phyloP scores from a whole-genome alignment of 345 rosid genomes.

The Rubroshorea leprosula region DNA sequence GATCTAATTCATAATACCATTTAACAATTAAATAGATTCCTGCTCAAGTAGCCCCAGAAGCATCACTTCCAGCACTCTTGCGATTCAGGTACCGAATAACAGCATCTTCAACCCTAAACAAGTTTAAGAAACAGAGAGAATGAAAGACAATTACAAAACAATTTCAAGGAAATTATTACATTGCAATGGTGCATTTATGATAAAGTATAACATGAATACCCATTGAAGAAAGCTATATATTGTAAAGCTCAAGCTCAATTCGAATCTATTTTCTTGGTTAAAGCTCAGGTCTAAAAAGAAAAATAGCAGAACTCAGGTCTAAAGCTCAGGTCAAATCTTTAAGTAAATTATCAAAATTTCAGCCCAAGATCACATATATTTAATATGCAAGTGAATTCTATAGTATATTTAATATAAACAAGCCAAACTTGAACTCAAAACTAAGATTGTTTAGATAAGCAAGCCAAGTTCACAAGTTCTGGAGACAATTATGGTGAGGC shows the following conservation, averaged over 20 bases:
- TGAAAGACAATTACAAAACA: not conserved
- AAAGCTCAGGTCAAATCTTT: too few relatives aligned
- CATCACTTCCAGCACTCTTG: constrained; percentile 38
- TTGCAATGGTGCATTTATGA: not conserved
- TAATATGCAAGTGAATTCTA: too few relatives aligned
- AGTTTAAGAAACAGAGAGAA: not conserved
- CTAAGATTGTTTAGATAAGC: too few relatives aligned
- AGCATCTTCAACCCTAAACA: constrained; percentile 51
- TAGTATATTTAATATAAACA: too few relatives aligned
- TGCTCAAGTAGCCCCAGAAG: constrained; percentile 32
- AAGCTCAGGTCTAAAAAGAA: too few relatives aligned
- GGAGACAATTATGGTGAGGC: too few relatives aligned
- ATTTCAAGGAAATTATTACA: not conserved
- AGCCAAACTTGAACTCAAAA: too few relatives aligned
- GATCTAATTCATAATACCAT: not conserved
- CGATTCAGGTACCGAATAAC: constrained; percentile 52
- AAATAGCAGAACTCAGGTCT: too few relatives aligned
- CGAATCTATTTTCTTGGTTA: not conserved
- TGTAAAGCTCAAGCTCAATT: not conserved
- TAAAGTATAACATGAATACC: constrained; percentile 1
- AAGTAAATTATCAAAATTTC: too few relatives aligned
- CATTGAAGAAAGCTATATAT: not conserved
- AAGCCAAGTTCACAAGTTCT: too few relatives aligned
- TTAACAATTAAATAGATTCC: constrained; percentile 5
- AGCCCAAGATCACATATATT: too few relatives aligned